A percentile compares a stretch with the other conserved stretches of the same genome.
Conservation (phyloP, 108 stramenopile species). For the Skeletonema costatum region DNA sequence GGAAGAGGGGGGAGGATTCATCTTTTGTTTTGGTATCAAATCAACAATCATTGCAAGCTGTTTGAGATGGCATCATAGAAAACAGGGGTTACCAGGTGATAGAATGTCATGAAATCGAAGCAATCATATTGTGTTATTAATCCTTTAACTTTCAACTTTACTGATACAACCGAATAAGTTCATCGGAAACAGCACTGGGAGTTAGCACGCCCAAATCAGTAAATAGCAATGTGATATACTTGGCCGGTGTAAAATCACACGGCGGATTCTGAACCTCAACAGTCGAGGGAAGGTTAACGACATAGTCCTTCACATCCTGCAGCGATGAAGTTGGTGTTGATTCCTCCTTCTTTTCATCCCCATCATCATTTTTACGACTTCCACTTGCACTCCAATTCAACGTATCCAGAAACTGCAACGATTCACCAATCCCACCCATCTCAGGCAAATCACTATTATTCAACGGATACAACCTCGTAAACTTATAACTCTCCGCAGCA, state of each 20-base stretch:
- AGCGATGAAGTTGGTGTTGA: not conserved
- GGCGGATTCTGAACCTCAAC: slow-evolving; percentile 73
- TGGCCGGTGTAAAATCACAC: slow-evolving; percentile 95
- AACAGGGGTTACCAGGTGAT: not conserved
- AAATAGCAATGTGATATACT: slow-evolving; percentile 96
- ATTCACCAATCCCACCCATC: slow-evolving; percentile 17
- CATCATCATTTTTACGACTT: not conserved
- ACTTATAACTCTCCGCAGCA: slow-evolving; percentile 97
- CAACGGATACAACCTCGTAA: slow-evolving; percentile 95
- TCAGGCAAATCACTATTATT: slow-evolving; percentile 89
- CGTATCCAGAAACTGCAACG: slow-evolving; percentile 64
- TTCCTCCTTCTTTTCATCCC: slow-evolving; percentile 8
- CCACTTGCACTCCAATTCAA: slow-evolving; percentile 43
- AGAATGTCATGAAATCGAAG: not conserved
- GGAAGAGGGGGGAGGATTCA: no score
- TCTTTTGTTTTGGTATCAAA: no score
- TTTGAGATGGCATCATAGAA: no score
- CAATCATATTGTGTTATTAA: not conserved
- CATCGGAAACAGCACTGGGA: slow-evolving; percentile 97
- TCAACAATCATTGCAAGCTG: no score
- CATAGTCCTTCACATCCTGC: not conserved
- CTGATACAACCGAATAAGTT: slow-evolving; percentile 95
- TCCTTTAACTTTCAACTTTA: slow-evolving; percentile 25
- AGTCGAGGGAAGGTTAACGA: slow-evolving; percentile 55
- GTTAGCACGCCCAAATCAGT: slow-evolving; percentile 98